Base-by-base conservation (phyloP, 1,284 basidiomycete genomes). In the Pseudozyma tsukubaensis region DNA sequence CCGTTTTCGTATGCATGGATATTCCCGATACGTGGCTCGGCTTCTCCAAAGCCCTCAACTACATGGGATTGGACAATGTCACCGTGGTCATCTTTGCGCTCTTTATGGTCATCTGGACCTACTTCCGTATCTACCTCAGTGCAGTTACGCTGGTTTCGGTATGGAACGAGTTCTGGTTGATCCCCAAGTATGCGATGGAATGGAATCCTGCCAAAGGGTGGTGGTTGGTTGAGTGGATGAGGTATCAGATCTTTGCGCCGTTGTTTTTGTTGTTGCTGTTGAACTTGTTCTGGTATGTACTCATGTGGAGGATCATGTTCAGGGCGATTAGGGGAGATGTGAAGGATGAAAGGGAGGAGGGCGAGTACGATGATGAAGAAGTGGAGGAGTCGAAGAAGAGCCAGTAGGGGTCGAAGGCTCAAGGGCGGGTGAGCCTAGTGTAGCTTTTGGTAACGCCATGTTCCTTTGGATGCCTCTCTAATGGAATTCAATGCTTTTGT, bases 1-100 rank as follows among this genome's bases (percentile, higher is more conserved):
- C 94, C 2, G 90, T 99, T 29, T 98, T 92, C 80, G 89, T 96
- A 81, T 96, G 94, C 83, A 99, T 98, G 96, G 96, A 99, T 86
- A 89, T 96, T 36, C 94, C 94, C 3, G 96, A 99, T 83, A 86
- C 90, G 21, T 93, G 92, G 86, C 88, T 99, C 19, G 72, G 78
- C 12, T 56, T 78, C 90, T 70, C 76, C 24, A 84, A 84, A 60
- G 66, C 73, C n/a, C 62, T 84, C 62, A 84, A 83, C 71, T 84
- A 84, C 52, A 69, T 84, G 61, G 72, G 75, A 4, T 50, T 81
- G 18, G 79, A 83, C 61, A 68, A 59, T 36, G 21, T 71, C 29
- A 72, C 81, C 14, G 72, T 70, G 4, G 57, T 62, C 34, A 61
- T 78, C 51, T 84, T 82, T 59, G 70, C 70, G 9, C 19, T 64